Base-by-base conservation (phyloP, 2,329 filamentous ascomycete genomes). In the Pezicula neosporulosa region DNA sequence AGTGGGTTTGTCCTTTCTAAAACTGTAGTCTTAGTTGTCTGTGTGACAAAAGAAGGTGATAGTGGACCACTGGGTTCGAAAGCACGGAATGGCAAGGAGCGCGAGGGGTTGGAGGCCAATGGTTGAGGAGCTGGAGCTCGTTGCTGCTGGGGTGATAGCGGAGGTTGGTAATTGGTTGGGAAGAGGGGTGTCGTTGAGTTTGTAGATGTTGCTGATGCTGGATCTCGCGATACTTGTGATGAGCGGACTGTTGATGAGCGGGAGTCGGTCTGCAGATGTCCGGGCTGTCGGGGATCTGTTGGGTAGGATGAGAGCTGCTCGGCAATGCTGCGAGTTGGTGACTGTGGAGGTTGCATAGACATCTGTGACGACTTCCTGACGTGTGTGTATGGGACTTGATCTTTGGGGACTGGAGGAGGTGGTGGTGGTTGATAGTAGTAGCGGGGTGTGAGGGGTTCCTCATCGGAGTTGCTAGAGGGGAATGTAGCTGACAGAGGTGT, bases 401-500 rank as follows among this genome's bases (percentile, higher is more conserved):
- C 70, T 18, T 66, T 70, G 5, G 81, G 79, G 13, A 83, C 66
- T 2, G 81, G 80, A 7, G 82, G 80, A 6, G 81, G 81, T 4
- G 79, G 74, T 4, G 77, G 69, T 9, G 81, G 81, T 4, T 24
- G 24, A 24, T 75, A 74, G 57, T 86, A 85, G 44, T 79, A 75
- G 28, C 82, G 75, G 18, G 80, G 82, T 12, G 79, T 72, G 48
- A 86, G 80, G 45, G 76, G 57, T 61, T 71, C 78, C 72, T 84
- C 76, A 64, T 85, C 82, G 58, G 80, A 58, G 46, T 79, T 75
- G 13, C 74, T 68, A n/a, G 74, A 72, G 2, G 80, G 77, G 57
- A 85, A 86, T 2, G 77, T 81, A 3, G 72, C 76, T 2, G 82
- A 81, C 70, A 78, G 77, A 13, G 83, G 82, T 8, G 82, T 86